Conservation (phyloP, 371 early-diverging fungal species). For the Coemansia sp. region DNA sequence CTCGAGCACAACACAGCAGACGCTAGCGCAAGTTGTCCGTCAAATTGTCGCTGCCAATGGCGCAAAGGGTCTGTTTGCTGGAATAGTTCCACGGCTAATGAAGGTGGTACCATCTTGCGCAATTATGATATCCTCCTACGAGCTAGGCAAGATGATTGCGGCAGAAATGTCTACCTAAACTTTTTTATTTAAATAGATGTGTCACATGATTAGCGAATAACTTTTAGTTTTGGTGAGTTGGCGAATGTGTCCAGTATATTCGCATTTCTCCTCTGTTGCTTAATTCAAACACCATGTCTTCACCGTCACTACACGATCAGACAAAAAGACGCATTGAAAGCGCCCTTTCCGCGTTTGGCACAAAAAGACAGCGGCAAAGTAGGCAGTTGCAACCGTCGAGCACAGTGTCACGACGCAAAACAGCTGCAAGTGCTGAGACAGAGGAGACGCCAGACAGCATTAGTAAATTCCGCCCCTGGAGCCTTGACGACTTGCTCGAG, state of each 20-base stretch:
- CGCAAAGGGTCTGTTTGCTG: conserved; percentile 69
- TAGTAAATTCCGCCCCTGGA: conserved; percentile 48
- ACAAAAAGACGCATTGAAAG: conserved; percentile 45
- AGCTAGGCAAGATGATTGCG: conserved; percentile 62
- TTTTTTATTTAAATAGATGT: not conserved
- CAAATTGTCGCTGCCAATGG: conserved; percentile 72
- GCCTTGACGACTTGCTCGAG: conserved; percentile 40
- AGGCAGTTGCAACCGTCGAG: not conserved
- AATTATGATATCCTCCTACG: conserved; percentile 89
- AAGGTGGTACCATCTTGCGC: conserved; percentile 95
- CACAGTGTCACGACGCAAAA: not conserved
- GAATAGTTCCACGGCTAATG: conserved; percentile 71
- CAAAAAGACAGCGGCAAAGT: conserved; percentile 29
- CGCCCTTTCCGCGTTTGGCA: conserved; percentile 26
- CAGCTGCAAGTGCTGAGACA: not conserved
- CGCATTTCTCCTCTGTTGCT: not conserved
- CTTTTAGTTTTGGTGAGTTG: not conserved
- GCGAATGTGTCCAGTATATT: not conserved
- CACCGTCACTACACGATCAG: conserved; percentile 22
- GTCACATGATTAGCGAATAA: conserved; percentile 7
- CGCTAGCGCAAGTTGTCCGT: conserved; percentile 38
- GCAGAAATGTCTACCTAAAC: not conserved
- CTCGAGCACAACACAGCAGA: conserved; percentile 21
- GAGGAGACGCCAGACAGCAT: not conserved
- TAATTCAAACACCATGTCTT: conserved; percentile 21